Evolutionary conservation across 495 filamentous ascomycete genomes (phyloP), one percentile per base, ranked within the genome.

Genomic region (Penicillium argentinense): DNA sequence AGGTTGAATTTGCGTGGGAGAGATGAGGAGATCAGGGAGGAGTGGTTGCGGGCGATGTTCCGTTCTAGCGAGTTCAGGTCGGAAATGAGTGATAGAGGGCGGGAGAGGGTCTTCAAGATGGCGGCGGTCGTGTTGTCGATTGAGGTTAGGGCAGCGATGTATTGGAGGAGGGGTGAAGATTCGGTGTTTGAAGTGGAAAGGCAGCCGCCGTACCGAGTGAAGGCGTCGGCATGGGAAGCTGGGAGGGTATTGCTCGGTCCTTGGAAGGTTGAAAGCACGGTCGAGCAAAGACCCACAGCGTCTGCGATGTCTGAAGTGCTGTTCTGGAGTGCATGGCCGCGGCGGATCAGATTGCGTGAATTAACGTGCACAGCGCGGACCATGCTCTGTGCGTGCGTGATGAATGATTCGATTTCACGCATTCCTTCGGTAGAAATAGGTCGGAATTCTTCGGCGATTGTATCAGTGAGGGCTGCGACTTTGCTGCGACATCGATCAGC

Each of bases 331-430:
- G 60, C 57, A 29, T 68, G 54, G 17, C 63, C 69, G 8, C 61
- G 60, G 21, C 93, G 81, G 28, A 91, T 84, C 42, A 93, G 79
- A 46, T 81, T 88, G 57, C 84, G 86, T 2, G 87, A 91, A 49
- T 89, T 85, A 54, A 82, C 83, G 55, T 92, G 88, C 51, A 96
- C 80, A 51, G 84, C 82, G 28, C 88, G 82, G 42, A 97, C 85
- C 60, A 88, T 89, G 36, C 96, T 91, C 49, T 90, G 79, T 2
- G 93, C 92, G 58, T 95, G 86, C 34, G 83, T 81, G 37, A 96
- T 81, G 64, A 97, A 97, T 57, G 91, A 83, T 56, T 97, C 93
- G 4, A 96, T 91, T 62, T 96, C 91, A n/a, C 81, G 79, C 38
- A 91, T 82, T 46, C 96, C 90, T 48, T 89, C 83, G 5, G 53